Base-by-base conservation (phyloP, 2,329 filamentous ascomycete genomes). In the Teratosphaeria nubilosa region DNA sequence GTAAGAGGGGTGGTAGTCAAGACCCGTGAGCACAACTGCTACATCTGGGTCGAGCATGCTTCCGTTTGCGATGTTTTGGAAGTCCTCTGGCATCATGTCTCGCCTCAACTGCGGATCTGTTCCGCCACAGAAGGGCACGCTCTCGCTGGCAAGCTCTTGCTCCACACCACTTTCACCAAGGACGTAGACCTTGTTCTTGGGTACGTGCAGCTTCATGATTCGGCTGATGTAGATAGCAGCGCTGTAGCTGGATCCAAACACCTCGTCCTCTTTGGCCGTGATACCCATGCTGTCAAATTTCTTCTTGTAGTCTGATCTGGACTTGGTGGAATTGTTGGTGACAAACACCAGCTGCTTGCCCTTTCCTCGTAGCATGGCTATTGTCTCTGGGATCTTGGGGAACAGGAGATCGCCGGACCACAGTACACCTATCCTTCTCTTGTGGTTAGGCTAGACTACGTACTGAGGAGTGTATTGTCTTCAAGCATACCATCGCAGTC, bases 241-340 rank as follows among this genome's bases (percentile, higher is more conserved):
- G 64, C 90, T 95, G 81, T 99, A 99, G 45, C 91, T 88, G 9
- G 92, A 96, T 61, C 90, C 91, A 72, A 99, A 99, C 65, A 99
- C 88, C 77, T 99, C 94, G 70, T 97, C 90, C 62, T 87, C 83
- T 59, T 83, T 80, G 66, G 84, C 86, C 1, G 87, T 86, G 67
- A 99, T 96, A 53, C 87, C 88, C 71, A 96, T 81, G 56, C 77
- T 77, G 53, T 87, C 84, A 60, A 99, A 86, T 71, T 97, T 99
- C 78, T 92, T 90, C 73, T 88, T 86, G 76, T 99, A 99, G 72
- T 96, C 91, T 54, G 82, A 79, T 58, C 94, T 87, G 11, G 92
- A 96, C 73, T 99, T 99, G 58, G 94, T 97, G 70, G 91, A 96
- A 78, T 99, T 99, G 78, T 99, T 99, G 48, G 94, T 99, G 56